Evolutionary conservation across 2,329 filamentous ascomycete genomes (phyloP), one percentile per base, ranked within the genome.

Genomic region (Pezicula rhizophila): DNA sequence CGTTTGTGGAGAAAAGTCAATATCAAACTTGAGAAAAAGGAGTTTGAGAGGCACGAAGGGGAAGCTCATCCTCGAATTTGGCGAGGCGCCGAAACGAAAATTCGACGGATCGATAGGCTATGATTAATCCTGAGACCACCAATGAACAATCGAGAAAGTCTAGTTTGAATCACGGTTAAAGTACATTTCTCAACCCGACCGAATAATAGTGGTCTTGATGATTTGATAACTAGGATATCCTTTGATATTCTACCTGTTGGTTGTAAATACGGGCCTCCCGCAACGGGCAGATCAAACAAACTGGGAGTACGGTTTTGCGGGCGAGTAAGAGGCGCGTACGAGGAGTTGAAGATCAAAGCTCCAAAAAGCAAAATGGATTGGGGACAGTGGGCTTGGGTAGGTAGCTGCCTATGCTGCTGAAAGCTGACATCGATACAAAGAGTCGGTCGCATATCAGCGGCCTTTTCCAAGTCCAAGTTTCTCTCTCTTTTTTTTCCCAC

Each of bases 81-180:
- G 49, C 51, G 48, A 55, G 50, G 47, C 53, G 55, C 51, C 40
- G 47, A 47, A 37, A 49, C 23, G 2, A 10, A 48, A 52, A 56
- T 47, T 53, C 34, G 38, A 45, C 33, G 37, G 18, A 57, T 48
- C 42, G 42, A 55, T 61, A 60, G 60, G 59, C 46, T 51, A 47
- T 53, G 49, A 55, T 54, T 31, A 47, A 51, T 50, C 45, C 39
- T 20, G 20, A 3, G 14, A 15, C 31, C n/a, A 23, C 60, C 54
- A 60, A 61, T 59, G 42, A 55, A 5, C 23, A 10, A 6, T 6
- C 43, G 25, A 17, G 45, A 34, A 48, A 34, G 33, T 46, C 52
- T 51, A 54, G 49, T 28, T 42, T 39, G n/a, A 37, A 47, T 48
- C 46, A 49, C 41, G 46, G 35, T 46, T 49, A 5, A 42, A 8